Conservation (phyloP, 2,329 filamentous ascomycete genomes). For the Ceratocystis albifundus region DNA sequence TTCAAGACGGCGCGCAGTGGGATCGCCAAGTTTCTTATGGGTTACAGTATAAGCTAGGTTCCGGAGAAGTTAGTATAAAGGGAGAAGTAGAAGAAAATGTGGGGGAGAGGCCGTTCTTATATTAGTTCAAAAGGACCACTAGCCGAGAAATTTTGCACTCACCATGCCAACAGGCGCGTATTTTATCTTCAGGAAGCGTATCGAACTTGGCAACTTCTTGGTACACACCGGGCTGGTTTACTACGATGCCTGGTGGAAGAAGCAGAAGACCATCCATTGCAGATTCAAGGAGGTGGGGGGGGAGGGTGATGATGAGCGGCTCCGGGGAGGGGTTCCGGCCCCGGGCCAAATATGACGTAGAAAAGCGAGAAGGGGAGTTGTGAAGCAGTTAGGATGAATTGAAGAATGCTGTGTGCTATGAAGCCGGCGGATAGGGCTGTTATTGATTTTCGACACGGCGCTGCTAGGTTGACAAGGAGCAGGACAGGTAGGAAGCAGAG, state of each 20-base stretch:
- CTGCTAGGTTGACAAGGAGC: not conserved
- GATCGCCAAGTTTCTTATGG: slow-evolving; percentile 46
- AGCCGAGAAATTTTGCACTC: slow-evolving; percentile 25
- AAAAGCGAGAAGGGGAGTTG: not conserved
- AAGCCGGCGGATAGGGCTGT: too few species aligned
- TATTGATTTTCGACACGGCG: too few species aligned
- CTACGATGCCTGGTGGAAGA: slow-evolving; percentile 47
- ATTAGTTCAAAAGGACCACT: slow-evolving; percentile 3
- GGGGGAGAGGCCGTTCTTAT: not conserved
- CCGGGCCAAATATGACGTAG: slow-evolving; percentile 12
- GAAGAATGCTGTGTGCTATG: not conserved
- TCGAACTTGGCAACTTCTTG: slow-evolving; percentile 43
- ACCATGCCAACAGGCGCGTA: slow-evolving; percentile 49
- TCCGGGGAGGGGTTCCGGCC: slow-evolving; percentile 19
- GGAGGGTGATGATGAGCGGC: not conserved
- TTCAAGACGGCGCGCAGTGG: slow-evolving; percentile 50
- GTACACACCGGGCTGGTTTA: slow-evolving; percentile 43
- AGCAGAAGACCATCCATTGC: slow-evolving; percentile 30
- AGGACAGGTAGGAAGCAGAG: not conserved
- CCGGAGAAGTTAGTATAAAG: slow-evolving; percentile 7
- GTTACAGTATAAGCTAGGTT: slow-evolving; percentile 48
- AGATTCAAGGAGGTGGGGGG: not conserved
- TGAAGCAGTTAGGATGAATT: not conserved
- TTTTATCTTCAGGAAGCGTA: slow-evolving; percentile 41
- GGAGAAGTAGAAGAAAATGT: slow-evolving; percentile 23